Evolutionary conservation across 371 early-diverging fungal species (phyloP).

Genomic region (Haplosporangium sp.): DNA sequence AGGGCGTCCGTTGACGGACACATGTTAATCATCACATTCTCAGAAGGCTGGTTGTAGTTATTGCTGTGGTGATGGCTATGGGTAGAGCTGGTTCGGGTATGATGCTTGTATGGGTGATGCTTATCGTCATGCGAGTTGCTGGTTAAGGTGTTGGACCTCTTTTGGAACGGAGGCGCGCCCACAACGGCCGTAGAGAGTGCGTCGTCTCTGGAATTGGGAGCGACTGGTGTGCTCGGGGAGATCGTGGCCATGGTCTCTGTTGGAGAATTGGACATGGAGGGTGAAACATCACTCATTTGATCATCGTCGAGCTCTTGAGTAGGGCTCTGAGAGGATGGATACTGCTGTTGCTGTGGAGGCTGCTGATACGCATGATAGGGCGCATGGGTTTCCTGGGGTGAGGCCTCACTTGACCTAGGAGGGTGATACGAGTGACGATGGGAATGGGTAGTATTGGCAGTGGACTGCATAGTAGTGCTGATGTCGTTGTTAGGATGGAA

Average conservation of each 20-base stretch:
- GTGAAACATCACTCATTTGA: conserved; percentile 46
- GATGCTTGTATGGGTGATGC: conserved; percentile 45
- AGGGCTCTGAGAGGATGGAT: not conserved
- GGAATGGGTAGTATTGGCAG: conserved; percentile 9
- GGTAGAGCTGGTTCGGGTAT: conserved; percentile 21
- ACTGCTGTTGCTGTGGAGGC: not conserved
- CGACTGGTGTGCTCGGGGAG: conserved; percentile 36
- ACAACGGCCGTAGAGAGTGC: conserved; percentile 13
- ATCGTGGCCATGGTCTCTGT: conserved; percentile 53
- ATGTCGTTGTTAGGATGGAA: conserved; percentile 43
- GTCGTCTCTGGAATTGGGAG: conserved; percentile 18
- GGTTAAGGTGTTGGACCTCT: conserved; percentile 18
- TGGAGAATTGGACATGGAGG: conserved; percentile 36
- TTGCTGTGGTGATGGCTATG: not conserved
- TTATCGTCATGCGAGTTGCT: conserved; percentile 22
- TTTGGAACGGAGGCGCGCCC: conserved; percentile 8
- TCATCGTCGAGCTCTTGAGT: conserved; percentile 26
- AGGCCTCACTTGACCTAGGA: conserved; percentile 12
- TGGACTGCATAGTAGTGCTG: conserved; percentile 28
- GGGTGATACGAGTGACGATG: conserved; percentile 49
- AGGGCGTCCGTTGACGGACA: conserved; percentile 35
- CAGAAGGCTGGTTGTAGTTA: not conserved
- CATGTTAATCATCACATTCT: conserved; percentile 29
- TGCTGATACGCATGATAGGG: conserved; percentile 13
- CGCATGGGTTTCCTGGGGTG: conserved; percentile 1